phyloP scores from a whole-genome alignment of 331 rosid species.

The Arachis monticola region DNA sequence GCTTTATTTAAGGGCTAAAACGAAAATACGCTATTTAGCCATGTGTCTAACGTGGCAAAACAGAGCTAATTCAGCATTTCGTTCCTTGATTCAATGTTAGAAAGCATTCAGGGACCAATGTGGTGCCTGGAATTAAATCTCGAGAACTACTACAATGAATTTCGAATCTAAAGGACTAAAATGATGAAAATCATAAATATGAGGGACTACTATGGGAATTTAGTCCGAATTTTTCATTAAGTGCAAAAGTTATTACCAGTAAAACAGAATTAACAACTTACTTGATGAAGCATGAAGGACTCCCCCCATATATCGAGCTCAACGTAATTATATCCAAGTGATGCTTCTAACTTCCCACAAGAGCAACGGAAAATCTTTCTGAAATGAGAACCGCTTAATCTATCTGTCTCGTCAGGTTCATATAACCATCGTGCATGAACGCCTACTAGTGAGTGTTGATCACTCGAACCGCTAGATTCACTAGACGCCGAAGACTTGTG shows the following conservation, averaged over 20 bases:
- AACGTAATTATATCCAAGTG: conserved; percentile 53
- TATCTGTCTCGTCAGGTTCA: conserved; percentile 77
- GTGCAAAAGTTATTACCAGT: too few relatives aligned
- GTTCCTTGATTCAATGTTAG: conserved; percentile 9
- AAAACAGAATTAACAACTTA: conserved; percentile 39
- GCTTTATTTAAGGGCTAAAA: too few relatives aligned
- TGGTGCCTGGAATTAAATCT: too few relatives aligned
- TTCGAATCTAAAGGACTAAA: too few relatives aligned
- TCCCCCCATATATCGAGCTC: conserved; percentile 90
- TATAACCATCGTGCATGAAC: conserved; percentile 74
- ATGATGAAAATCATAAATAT: too few relatives aligned
- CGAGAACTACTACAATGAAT: too few relatives aligned
- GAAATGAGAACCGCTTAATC: conserved; percentile 76
- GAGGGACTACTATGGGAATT: too few relatives aligned
- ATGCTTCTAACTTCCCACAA: conserved; percentile 76
- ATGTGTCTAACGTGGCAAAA: conserved; percentile 17
- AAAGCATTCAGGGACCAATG: too few relatives aligned
- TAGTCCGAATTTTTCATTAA: too few relatives aligned
- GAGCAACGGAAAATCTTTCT: conserved; percentile 68
- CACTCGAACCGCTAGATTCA: conserved; percentile 33
- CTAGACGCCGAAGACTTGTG: conserved; percentile 37
- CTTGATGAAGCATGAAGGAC: conserved; percentile 95
- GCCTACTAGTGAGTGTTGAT: conserved; percentile 42
- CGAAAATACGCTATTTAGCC: conserved; percentile 13
- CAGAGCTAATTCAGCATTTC: conserved; percentile 15